Evolutionary conservation across 305 asterid species (phyloP).

Genomic region (Euphrasia arctica): DNA sequence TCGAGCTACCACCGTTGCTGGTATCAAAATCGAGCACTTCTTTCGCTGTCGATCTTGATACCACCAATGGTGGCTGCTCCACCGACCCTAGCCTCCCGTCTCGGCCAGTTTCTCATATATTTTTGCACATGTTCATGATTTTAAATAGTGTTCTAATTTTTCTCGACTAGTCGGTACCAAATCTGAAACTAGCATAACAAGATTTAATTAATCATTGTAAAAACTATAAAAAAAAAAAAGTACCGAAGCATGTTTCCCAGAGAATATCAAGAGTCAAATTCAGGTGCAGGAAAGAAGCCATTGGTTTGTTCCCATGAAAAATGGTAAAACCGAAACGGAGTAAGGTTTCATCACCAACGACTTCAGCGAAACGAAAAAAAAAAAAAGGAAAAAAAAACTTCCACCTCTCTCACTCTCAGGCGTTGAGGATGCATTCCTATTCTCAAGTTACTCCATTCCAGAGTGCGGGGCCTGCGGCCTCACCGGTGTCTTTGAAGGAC

Average conservation of each 20-base stretch:
- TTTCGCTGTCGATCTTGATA: slow-evolving; percentile 27
- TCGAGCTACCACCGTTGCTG: slow-evolving; percentile 37
- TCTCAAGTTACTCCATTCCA: slow-evolving; percentile 18
- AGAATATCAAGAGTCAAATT: slow-evolving; percentile 22
- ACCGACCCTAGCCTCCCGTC: slow-evolving; percentile 22
- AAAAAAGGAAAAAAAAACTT: background rate
- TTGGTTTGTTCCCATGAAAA: slow-evolving; percentile 16
- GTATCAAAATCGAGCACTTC: slow-evolving; percentile 28
- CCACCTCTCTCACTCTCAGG: background rate
- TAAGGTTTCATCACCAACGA: slow-evolving; percentile 19
- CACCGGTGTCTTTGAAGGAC: slow-evolving; percentile 67
- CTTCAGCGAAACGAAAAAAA: slow-evolving; percentile 7
- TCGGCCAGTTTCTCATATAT: too few species aligned
- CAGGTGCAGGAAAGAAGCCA: slow-evolving; percentile 13
- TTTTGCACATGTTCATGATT: too few species aligned
- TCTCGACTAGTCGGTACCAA: too few species aligned
- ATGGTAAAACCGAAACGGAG: slow-evolving; percentile 25
- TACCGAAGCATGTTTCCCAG: background rate
- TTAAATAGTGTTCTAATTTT: too few species aligned
- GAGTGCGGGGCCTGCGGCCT: slow-evolving; percentile 48
- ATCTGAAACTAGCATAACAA: too few species aligned
- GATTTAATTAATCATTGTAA: too few species aligned
- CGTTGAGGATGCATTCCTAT: too few species aligned
- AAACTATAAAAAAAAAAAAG: too few species aligned
- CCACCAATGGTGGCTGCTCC: slow-evolving; percentile 49